phyloP scores from a whole-genome alignment of 441 rosid genomes.

The Bocquillonia castaneifolia region DNA sequence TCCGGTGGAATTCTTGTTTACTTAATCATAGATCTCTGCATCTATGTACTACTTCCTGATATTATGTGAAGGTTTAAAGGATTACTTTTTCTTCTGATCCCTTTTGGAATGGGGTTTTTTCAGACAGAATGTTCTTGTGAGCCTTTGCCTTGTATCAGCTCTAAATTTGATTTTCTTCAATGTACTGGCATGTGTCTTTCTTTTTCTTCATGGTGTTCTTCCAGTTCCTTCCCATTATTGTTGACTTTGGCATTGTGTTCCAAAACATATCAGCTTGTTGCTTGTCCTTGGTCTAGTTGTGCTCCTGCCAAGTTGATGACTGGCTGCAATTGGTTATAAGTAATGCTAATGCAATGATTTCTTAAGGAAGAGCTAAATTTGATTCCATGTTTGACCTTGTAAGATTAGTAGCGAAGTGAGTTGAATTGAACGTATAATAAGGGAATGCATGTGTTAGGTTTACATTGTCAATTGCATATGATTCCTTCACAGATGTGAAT shows the following conservation, averaged over 20 bases:
- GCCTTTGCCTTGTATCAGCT: not conserved
- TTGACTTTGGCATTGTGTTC: not conserved
- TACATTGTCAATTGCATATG: not conserved
- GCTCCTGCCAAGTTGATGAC: not conserved
- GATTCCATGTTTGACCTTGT: not conserved
- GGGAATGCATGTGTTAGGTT: not conserved
- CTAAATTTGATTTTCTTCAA: conserved; percentile 3
- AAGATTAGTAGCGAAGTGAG: not conserved
- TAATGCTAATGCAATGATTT: not conserved
- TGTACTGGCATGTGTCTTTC: not conserved
- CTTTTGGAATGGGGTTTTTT: not conserved
- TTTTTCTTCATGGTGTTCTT: not conserved
- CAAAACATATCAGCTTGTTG: not conserved
- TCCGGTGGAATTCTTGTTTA: conserved; percentile 26
- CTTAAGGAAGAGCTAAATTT: not conserved
- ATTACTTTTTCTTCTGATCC: not conserved
- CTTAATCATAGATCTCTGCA: conserved; percentile 1
- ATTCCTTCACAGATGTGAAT: not conserved
- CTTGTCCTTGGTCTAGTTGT: not conserved
- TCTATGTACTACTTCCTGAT: not conserved
- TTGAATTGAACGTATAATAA: not conserved
- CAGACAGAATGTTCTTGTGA: not conserved
- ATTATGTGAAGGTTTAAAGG: not conserved
- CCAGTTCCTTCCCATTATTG: not conserved
- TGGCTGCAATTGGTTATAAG: not conserved